phyloP scores from a whole-genome alignment of 192 early-diverging fungal genomes.

The Linnemannia exigua region DNA sequence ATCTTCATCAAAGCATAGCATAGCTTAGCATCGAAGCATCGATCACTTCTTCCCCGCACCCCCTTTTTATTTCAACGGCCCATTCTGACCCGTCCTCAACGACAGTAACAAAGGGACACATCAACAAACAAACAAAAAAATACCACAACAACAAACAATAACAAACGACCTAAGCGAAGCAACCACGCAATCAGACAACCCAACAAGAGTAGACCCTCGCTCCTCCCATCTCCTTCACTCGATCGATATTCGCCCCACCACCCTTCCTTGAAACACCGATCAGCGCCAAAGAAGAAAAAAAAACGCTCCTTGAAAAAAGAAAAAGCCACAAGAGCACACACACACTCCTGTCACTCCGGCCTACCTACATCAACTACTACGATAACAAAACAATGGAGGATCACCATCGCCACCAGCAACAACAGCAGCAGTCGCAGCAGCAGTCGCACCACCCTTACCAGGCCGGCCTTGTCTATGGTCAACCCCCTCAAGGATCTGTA shows the following conservation, averaged over 20 bases:
- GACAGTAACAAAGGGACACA: background rate
- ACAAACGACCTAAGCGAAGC: background rate
- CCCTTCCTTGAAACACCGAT: background rate
- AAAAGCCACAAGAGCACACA: background rate
- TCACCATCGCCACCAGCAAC: slow-evolving; percentile 37
- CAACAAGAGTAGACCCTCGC: background rate
- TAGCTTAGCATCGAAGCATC: background rate
- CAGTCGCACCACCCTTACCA: slow-evolving; percentile 45
- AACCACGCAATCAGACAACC: background rate
- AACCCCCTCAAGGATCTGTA: slow-evolving; percentile 26
- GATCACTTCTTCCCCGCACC: background rate
- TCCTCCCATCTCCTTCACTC: background rate
- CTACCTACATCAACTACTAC: background rate
- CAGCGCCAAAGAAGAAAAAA: background rate
- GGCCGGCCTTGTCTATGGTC: slow-evolving; percentile 36
- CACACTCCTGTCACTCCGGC: background rate
- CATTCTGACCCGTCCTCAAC: background rate
- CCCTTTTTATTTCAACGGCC: background rate
- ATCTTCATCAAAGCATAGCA: background rate
- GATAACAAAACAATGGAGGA: slow-evolving; percentile 18
- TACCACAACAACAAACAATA: background rate
- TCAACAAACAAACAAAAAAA: background rate
- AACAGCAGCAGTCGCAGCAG: slow-evolving; percentile 37
- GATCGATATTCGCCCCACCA: background rate
- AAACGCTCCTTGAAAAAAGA: background rate